Evolutionary conservation across 2,329 filamentous ascomycete genomes (phyloP), one percentile per base, ranked within the genome.

Genomic region (Paraphoma chrysanthemicola): DNA sequence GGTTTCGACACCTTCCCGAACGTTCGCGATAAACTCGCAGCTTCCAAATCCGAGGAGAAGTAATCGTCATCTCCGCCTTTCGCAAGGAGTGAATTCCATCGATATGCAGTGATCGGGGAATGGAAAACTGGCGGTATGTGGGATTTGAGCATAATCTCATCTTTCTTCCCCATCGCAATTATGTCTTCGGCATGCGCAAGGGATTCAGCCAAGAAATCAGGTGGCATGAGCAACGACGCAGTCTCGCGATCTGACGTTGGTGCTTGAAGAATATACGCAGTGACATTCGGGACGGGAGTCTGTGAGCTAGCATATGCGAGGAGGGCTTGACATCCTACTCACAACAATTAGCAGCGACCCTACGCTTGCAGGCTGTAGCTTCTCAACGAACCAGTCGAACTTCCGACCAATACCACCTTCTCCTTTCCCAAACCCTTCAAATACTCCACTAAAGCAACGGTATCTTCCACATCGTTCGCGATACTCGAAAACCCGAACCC

Each of bases 401-500:
- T 43, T 8, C 56, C 62, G 6, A 61, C 28, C 11, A 64, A 18
- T 3, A 60, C 54, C 5, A 64, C 46, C 9, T 54, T 54, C 12
- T 51, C 41, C 11, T 54, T 58, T 7, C 53, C 53, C 29, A 57
- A 11, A 9, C 44, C 47, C 6, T 44, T 53, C 8, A 65, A 42
- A 41, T 66, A 60, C 8, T 11, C 28, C 3, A 66, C 55, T n/a
- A 66, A 23, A n/a, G 52, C 56, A 29, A 50, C 48, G 12, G 65
- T 46, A 31, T 65, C 62, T 33, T 60, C 52, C 1, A 44, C 59
- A 39, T 68, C 62, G 7, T 66, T 57, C n/a, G 49, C 46, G 4
- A 66, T 48, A 41, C 58, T 66, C 9, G 61, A 64, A 42, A 59
- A 59, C 4, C 63, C 63, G 44, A 63, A 66, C 0, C 63, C 61